Base-by-base conservation (phyloP, 352 stramenopile species). In the Phytophthora lateralis region DNA sequence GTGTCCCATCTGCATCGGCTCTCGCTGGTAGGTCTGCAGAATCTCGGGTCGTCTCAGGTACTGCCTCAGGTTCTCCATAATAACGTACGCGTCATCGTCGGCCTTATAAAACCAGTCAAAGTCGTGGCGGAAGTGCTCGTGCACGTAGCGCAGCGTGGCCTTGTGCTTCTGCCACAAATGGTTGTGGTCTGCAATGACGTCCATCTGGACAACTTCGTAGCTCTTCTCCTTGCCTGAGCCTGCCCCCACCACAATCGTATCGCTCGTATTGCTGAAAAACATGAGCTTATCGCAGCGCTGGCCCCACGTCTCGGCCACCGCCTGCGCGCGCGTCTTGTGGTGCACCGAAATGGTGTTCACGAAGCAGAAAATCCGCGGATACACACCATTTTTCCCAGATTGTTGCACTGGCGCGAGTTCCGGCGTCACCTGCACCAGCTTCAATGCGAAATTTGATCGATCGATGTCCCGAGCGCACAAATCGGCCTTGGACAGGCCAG, bases 91-190 rank as follows among this genome's bases (percentile, higher is more conserved):
- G 52, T 94, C 85, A 63, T 94, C 85, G 47, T 94, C 85, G 0
- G 79, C 77, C 56, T 94, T 94, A 71, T 94, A 94, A 56, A 94
- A 92, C 85, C 85, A 94, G 69, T 94, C 82, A 50, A 79, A 94
- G 20, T 85, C 81, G 67, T 94, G 75, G 3, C 82, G 85, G 45
- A 87, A 92, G 62, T 80, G 66, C 32, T 80, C 43, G 67, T 91
- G 77, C 18, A 91, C 78, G 57, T 92, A 91, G 27, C 73, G 64
- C 21, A 94, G 63, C 42, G 71, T 91, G 17, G 69, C 77, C 59
- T 91, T 92, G 69, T 91, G 81, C 71, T 94, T 94, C 55, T 90
- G 82, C 82, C 83, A 92, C 37, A 94, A 56, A 54, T 94, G 82
- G 56, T 94, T 88, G 57, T 94, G 82, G 60, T 92, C 83, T 0